phyloP scores from a whole-genome alignment of 2,329 filamentous ascomycete species.

The Zasmidium cellare region DNA sequence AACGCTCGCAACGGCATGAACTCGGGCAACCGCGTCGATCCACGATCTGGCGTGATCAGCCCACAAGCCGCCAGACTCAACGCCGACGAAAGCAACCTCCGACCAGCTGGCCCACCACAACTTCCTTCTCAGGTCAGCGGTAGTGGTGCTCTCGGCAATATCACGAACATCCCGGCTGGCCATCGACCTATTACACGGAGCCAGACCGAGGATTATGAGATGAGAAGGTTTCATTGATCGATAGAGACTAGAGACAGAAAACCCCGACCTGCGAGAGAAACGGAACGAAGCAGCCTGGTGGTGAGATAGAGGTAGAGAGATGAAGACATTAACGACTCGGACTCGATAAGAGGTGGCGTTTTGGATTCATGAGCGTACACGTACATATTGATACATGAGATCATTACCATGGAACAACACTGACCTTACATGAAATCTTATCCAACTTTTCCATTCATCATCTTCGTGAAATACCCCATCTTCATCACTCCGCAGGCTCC shows the following conservation, averaged over 20 bases:
- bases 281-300: no score
- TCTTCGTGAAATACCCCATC: no score
- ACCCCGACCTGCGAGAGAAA: no score
- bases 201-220: slow-evolving; percentile 32
- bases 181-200: slow-evolving; percentile 21
- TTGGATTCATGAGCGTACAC: no score
- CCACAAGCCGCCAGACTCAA: slow-evolving; percentile 31
- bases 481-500: background rate
- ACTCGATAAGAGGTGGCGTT: no score
- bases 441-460: no score
- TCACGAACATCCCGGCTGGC: slow-evolving; percentile 17
- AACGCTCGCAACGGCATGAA: slow-evolving; percentile 4
- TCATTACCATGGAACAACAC: no score
- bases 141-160: slow-evolving; percentile 19
- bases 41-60: slow-evolving; percentile 33
- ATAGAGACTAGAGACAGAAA: background rate
- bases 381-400: no score
- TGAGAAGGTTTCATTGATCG: slow-evolving; percentile 24
- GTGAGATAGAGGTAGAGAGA: no score
- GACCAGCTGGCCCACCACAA: slow-evolving; percentile 19
- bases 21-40: slow-evolving; percentile 28
- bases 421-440: no score
- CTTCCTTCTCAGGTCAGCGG: slow-evolving; percentile 19
- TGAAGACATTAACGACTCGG: no score
- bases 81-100: slow-evolving; percentile 31